Evolutionary conservation across 768 basidiomycete species (phyloP).

Genomic region (Boletus patriciae): DNA sequence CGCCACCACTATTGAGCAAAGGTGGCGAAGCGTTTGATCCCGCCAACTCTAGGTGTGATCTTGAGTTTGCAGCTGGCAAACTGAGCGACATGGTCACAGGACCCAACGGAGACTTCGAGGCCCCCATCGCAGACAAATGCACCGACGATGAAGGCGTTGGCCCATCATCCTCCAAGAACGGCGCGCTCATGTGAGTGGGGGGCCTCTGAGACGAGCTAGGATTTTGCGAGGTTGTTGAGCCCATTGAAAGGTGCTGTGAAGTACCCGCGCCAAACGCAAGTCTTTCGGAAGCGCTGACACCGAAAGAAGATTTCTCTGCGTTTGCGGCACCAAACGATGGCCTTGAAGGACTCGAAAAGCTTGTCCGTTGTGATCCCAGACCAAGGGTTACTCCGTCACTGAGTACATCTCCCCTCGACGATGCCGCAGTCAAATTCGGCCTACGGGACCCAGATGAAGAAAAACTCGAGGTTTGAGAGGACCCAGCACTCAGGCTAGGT

Average conservation of each 20-base stretch:
- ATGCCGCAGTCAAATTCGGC: constrained; percentile 18
- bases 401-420: constrained; percentile 22
- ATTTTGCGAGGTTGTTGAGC: constrained; percentile 7
- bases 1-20: not conserved
- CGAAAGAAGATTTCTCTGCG: constrained; percentile 21
- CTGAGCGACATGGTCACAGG: constrained; percentile 16
- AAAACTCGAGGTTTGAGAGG: constrained; percentile 31
- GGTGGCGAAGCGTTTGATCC: constrained; percentile 9
- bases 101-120: constrained; percentile 12
- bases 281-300: constrained; percentile 14
- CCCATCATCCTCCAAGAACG: constrained; percentile 22
- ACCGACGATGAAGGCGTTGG: constrained; percentile 7
- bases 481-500: constrained; percentile 29
- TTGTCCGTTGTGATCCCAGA: constrained; percentile 24
- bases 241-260: constrained; percentile 11
- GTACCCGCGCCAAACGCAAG: constrained; percentile 10
- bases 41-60: constrained; percentile 3
- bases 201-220: constrained; percentile 14
- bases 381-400: constrained; percentile 18
- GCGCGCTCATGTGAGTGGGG: not conserved
- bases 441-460: constrained; percentile 26
- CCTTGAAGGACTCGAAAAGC: constrained; percentile 18
- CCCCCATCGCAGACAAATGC: not conserved
- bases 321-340: constrained; percentile 18
- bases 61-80: constrained; percentile 14